These are phyloP conservation scores for Hippophae gyantsensis DNA, from an alignment of 306 rosid species.

Conservation along the genomic window DNA sequence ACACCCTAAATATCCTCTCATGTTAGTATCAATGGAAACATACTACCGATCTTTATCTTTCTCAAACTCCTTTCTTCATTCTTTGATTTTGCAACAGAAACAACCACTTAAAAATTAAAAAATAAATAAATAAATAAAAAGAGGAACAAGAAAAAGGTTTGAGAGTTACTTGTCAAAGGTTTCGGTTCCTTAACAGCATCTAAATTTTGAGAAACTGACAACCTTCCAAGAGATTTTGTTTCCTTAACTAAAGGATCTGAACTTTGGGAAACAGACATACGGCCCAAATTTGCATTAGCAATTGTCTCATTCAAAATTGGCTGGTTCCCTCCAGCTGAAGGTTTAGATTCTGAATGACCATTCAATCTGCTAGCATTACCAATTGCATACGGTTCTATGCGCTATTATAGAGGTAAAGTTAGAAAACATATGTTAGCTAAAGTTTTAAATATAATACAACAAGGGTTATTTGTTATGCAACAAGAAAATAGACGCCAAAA, in stretches of 20 bases:
- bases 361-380: slow-evolving; percentile 52
- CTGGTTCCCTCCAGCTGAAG: slow-evolving; percentile 49
- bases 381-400: slow-evolving; percentile 72
- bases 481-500: neutral
- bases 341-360: slow-evolving; percentile 75
- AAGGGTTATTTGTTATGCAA: slow-evolving; percentile 14
- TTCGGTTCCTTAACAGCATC: slow-evolving; percentile 73
- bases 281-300: slow-evolving; percentile 45
- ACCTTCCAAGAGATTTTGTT: slow-evolving; percentile 75
- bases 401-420: slow-evolving; percentile 47
- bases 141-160: neutral
- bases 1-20: too few species aligned
- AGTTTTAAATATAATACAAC: neutral
- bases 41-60: too few species aligned
- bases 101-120: neutral
- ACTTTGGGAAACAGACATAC: slow-evolving; percentile 63
- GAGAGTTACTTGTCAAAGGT: slow-evolving; percentile 55
- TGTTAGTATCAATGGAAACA: too few species aligned
- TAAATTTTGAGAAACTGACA: slow-evolving; percentile 85
- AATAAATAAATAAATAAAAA: slow-evolving; percentile 15
- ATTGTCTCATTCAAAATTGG: slow-evolving; percentile 53
- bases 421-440: slow-evolving; percentile 11
- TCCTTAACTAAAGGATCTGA: slow-evolving; percentile 71
- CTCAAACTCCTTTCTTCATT: too few species aligned
- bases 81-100: too few species aligned